A percentile compares a stretch with the other conserved stretches of the same genome.
phyloP scores from a whole-genome alignment of 768 basidiomycete species.

The Amanita phalloides region DNA sequence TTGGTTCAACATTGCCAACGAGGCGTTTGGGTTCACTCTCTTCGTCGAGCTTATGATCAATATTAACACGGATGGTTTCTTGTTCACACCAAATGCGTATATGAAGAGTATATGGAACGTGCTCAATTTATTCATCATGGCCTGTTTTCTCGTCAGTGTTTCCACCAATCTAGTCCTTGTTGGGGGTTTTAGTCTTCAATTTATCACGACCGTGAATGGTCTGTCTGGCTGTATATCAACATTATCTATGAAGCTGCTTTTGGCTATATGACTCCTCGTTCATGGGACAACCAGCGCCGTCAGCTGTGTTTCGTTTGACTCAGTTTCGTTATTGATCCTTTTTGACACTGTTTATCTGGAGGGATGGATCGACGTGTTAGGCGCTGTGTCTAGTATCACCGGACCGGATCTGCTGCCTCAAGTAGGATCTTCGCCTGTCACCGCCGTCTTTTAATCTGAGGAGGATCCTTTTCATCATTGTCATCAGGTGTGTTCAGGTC shows the following conservation, averaged over 20 bases:
- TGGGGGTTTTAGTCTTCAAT: conserved; percentile 70
- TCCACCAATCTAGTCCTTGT: conserved; percentile 62
- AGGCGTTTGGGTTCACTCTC: conserved; percentile 57
- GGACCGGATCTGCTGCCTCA: conserved; percentile 60
- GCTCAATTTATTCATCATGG: conserved; percentile 79
- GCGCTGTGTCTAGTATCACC: conserved; percentile 65
- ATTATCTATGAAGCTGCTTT: conserved; percentile 52
- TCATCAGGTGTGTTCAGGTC: conserved; percentile 57
- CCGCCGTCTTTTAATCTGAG: conserved; percentile 88
- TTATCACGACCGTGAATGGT: conserved; percentile 63
- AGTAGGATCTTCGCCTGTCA: conserved; percentile 62
- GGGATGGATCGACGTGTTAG: conserved; percentile 96
- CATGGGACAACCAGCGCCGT: conserved; percentile 80
- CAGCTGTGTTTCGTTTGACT: conserved; percentile 84
- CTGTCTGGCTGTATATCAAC: conserved; percentile 54
- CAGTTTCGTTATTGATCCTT: conserved; percentile 73
- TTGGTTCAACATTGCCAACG: conserved; percentile 86
- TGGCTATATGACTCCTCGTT: conserved; percentile 68
- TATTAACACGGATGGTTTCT: conserved; percentile 83
- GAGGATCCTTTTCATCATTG: conserved; percentile 82
- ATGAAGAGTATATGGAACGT: conserved; percentile 87
- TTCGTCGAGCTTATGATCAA: conserved; percentile 84
- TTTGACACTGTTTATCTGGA: conserved; percentile 95
- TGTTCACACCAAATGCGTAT: conserved; percentile 89
- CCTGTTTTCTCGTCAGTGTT: conserved; percentile 66